A percentile compares a stretch with the other conserved stretches of the same genome.
Evolutionary conservation across 371 early-diverging fungal species (phyloP).

Genomic region (Haplosporangium sp.): DNA sequence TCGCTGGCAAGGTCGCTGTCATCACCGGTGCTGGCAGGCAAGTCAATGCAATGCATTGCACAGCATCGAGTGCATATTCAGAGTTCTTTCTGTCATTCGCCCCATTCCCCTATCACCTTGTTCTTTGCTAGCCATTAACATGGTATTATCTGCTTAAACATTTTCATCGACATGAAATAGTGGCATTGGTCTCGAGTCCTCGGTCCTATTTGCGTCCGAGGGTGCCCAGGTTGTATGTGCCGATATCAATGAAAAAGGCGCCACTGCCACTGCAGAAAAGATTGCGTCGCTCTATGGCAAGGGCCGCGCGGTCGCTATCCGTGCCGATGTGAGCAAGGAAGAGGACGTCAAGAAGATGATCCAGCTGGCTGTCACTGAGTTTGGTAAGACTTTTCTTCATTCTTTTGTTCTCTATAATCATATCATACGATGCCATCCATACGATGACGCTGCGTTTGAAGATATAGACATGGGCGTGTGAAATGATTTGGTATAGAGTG

Average conservation of each 20-base stretch:
- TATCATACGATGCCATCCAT: not conserved
- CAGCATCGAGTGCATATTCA: not conserved
- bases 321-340: conserved; percentile 81
- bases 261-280: conserved; percentile 61
- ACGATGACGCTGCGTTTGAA: not conserved
- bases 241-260: conserved; percentile 78
- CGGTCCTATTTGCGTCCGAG: conserved; percentile 82
- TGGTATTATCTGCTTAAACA: no score
- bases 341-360: conserved; percentile 77
- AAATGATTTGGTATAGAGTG: no score
- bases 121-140: not conserved
- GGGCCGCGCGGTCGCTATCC: conserved; percentile 61
- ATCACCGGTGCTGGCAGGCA: conserved; percentile 89
- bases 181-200: conserved; percentile 86
- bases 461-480: no score
- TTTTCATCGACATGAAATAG: conserved; percentile 50
- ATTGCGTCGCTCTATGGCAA: conserved; percentile 57
- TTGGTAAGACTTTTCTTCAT: conserved; percentile 61
- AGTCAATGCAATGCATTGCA: not conserved
- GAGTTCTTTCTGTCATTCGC: not conserved
- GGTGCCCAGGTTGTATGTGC: conserved; percentile 86
- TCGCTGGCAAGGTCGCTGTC: conserved; percentile 83
- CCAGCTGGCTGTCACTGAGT: conserved; percentile 73
- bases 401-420: not conserved
- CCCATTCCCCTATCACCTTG: not conserved